Percentiles rank a stretch among this genome's conserved stretches.
These are phyloP conservation scores for Fraxinus anomala DNA, from an alignment of 257 asterid genomes.

Conservation along the genomic window DNA sequence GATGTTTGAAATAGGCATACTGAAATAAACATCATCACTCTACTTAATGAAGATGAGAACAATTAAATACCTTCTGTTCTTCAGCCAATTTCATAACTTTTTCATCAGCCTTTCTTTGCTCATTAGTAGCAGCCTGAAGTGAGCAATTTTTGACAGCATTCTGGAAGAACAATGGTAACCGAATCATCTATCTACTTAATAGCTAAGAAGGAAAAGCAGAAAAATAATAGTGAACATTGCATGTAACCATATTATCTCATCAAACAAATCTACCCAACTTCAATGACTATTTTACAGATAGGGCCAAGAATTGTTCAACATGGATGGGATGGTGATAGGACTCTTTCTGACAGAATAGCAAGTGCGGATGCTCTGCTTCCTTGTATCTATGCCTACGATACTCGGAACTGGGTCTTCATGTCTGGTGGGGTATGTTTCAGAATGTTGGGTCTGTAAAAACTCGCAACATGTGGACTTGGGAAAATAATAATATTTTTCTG, in stretches of 20 bases:
- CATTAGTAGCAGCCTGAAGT: conserved; percentile 66
- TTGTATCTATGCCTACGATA: background rate
- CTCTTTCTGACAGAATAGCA: conserved; percentile 14
- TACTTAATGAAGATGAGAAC: conserved; percentile 22
- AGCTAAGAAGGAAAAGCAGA: conserved; percentile 19
- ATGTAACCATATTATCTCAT: conserved; percentile 13
- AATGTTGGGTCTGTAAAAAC: background rate
- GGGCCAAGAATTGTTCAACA: background rate
- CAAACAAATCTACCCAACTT: conserved; percentile 5
- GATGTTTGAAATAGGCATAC: conserved; percentile 17
- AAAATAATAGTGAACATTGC: conserved; percentile 13
- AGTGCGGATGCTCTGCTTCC: background rate
- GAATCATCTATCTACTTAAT: conserved; percentile 19
- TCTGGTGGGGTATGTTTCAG: background rate
- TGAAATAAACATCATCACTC: conserved; percentile 25
- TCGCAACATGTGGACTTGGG: background rate
- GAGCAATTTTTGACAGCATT: conserved; percentile 67
- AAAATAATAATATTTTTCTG: background rate
- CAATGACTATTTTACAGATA: background rate
- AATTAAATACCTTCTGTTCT: conserved; percentile 68
- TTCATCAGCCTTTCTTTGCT: conserved; percentile 65
- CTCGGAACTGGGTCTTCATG: background rate
- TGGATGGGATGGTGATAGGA: conserved; percentile 10
- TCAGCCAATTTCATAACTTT: conserved; percentile 74
- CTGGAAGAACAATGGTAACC: conserved; percentile 40